Evolutionary conservation across 257 asterid species (phyloP).

Genomic region (Nemophila menziesii): DNA sequence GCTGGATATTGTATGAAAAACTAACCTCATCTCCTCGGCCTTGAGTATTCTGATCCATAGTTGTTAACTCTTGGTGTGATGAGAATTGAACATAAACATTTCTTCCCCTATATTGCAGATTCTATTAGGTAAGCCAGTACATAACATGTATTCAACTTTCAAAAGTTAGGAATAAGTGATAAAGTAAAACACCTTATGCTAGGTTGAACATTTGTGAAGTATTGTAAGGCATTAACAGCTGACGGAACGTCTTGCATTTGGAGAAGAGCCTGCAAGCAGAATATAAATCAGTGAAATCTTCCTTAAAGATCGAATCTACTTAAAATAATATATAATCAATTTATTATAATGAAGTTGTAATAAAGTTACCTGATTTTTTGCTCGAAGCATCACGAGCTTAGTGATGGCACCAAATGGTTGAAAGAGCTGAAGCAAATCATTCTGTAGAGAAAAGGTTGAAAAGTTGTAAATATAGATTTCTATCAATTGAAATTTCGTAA

Average conservation of each 20-base stretch:
- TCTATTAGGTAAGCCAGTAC: slow-evolving; percentile 5
- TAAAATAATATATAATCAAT: slow-evolving; percentile 8
- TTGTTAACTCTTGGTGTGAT: slow-evolving; percentile 93
- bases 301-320: slow-evolving; percentile 7
- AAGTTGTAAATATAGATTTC: slow-evolving; percentile 4
- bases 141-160: slow-evolving; percentile 1
- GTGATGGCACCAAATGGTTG: slow-evolving; percentile 92
- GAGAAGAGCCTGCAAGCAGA: slow-evolving; percentile 64
- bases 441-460: slow-evolving; percentile 39
- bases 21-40: slow-evolving; percentile 95
- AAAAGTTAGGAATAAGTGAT: neutral
- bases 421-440: slow-evolving; percentile 92
- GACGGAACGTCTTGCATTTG: slow-evolving; percentile 96
- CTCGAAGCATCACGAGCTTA: slow-evolving; percentile 96
- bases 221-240: slow-evolving; percentile 83
- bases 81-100: slow-evolving; percentile 92
- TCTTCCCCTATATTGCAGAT: slow-evolving; percentile 57
- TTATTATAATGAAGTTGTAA: slow-evolving; percentile 2
- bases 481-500: neutral
- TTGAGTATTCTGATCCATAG: slow-evolving; percentile 84
- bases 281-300: slow-evolving; percentile 6
- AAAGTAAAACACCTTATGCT: slow-evolving; percentile 54
- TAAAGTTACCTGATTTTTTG: slow-evolving; percentile 79
- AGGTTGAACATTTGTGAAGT: slow-evolving; percentile 73
- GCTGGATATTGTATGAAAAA: slow-evolving; percentile 4